Conservation (phyloP, 2,329 filamentous ascomycete species). For the Chaetomiaceae sp. region DNA sequence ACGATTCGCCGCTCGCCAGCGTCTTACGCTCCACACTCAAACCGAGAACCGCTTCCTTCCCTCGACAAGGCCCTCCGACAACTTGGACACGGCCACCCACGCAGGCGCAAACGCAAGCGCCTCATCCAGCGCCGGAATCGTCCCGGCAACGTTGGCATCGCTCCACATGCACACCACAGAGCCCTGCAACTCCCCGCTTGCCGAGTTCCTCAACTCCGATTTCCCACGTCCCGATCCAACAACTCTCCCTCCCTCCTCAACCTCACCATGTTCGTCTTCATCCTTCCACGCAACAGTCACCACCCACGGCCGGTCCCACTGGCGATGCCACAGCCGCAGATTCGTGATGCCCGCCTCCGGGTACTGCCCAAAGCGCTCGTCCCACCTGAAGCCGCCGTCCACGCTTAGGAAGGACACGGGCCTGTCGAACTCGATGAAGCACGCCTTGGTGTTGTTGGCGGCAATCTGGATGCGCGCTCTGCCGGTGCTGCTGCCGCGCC, state of each 20-base stretch:
- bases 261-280: conserved; percentile 12
- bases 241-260: conserved; percentile 27
- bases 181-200: conserved; percentile 53
- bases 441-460: conserved; percentile 71
- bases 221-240: not conserved
- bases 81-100: conserved; percentile 75
- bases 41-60: conserved; percentile 62
- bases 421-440: conserved; percentile 65
- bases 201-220: conserved; percentile 17
- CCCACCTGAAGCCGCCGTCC: conserved; percentile 50
- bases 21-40: too few species aligned
- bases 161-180: conserved; percentile 77
- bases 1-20: too few species aligned
- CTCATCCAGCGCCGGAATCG: conserved; percentile 81
- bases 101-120: conserved; percentile 65
- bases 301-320: conserved; percentile 70
- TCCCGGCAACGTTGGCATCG: conserved; percentile 65
- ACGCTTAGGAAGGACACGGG: conserved; percentile 61
- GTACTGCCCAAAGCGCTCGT: conserved; percentile 59
- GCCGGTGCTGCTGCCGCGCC: conserved; percentile 16
- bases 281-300: conserved; percentile 64
- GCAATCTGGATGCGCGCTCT: conserved; percentile 57
- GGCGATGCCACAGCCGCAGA: conserved; percentile 65
- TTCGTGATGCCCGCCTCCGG: conserved; percentile 48
- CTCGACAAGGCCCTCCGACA: conserved; percentile 72